Evolutionary conservation across 148 eudicot species (phyloP).

Genomic region (Diospyros lotus): DNA sequence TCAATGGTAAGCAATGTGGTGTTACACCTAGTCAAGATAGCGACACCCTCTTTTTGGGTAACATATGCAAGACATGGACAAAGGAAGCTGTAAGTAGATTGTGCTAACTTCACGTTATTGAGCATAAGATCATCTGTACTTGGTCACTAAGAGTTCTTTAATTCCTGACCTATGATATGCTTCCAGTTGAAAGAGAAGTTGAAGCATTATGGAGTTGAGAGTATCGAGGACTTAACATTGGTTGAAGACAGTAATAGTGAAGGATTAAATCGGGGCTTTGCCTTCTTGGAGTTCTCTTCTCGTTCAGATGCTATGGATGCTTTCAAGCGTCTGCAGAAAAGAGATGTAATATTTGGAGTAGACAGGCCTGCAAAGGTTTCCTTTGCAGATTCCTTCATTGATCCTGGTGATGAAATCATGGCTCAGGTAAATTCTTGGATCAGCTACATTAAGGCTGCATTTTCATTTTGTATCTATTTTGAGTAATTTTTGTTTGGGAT

Average conservation of each 20-base stretch:
- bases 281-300: constrained; percentile 91
- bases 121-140: constrained; percentile 22
- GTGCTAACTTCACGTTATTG: constrained; percentile 23
- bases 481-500: too few species aligned
- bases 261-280: constrained; percentile 91
- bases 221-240: constrained; percentile 82
- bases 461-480: too few species aligned
- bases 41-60: constrained; percentile 94
- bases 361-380: constrained; percentile 97
- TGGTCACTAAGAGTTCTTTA: constrained; percentile 36
- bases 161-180: constrained; percentile 33
- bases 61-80: constrained; percentile 98
- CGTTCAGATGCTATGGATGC: constrained; percentile 97
- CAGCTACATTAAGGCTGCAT: not conserved
- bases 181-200: constrained; percentile 89
- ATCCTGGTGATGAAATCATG: constrained; percentile 99
- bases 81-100: constrained; percentile 88
- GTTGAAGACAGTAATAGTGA: constrained; percentile 82
- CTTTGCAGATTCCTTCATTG: constrained; percentile 93
- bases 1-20: constrained; percentile 93
- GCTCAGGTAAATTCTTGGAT: constrained; percentile 69
- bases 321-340: constrained; percentile 88
- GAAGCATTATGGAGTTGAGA: constrained; percentile 80
- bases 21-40: constrained; percentile 94
- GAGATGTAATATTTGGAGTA: constrained; percentile 84